These are phyloP conservation scores for Solanum arcanum DNA, from an alignment of 257 asterid species.

Conservation along the genomic window DNA sequence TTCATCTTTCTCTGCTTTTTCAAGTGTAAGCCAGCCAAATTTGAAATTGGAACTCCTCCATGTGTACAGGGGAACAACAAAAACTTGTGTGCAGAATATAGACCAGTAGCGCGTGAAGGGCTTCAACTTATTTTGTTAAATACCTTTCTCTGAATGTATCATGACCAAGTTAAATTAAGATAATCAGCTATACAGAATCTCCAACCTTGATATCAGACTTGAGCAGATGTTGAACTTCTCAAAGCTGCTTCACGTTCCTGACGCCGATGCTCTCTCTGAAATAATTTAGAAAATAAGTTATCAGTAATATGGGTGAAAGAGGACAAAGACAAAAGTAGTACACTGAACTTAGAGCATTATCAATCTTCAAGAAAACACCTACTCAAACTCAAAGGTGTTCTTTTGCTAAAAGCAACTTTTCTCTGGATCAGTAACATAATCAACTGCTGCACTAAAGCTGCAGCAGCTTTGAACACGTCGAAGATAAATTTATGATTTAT, in stretches of 20 bases:
- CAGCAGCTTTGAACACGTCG: neutral
- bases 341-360: neutral
- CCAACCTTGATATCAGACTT: neutral
- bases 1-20: neutral
- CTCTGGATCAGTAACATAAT: neutral
- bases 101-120: neutral
- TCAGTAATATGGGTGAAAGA: neutral
- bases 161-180: neutral
- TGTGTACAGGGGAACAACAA: neutral
- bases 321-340: neutral
- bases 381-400: neutral
- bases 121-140: neutral
- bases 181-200: neutral
- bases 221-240: conserved; percentile 24
- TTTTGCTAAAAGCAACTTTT: neutral
- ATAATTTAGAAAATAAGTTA: conserved; percentile 3
- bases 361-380: neutral
- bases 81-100: neutral
- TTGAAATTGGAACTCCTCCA: neutral
- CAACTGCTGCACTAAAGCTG: neutral
- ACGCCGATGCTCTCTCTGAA: conserved; percentile 53
- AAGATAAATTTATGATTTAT: neutral
- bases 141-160: neutral
- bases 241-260: conserved; percentile 54
- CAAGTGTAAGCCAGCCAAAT: neutral